Evolutionary conservation across 805 yeast genomes (phyloP).

Genomic region (Spathaspora arborariae): DNA sequence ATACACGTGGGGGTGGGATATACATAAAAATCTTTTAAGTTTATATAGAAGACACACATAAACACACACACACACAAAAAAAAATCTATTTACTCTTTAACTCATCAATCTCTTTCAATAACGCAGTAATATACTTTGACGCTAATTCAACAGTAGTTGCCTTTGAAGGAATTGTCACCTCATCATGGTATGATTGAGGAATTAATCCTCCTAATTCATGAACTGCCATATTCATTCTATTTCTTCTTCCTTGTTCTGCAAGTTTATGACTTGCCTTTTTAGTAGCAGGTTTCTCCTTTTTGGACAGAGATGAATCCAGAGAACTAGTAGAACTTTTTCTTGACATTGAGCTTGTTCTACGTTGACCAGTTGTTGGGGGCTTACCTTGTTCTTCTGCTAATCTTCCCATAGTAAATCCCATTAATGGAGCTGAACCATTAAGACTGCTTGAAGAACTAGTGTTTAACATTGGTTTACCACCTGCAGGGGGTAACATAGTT

Average conservation of each 20-base stretch:
- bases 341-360: constrained; percentile 1
- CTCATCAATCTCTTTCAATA: constrained; percentile 27
- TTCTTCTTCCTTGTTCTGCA: constrained; percentile 95
- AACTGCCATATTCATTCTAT: constrained; percentile 85
- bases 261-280: constrained; percentile 79
- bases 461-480: constrained; percentile 23
- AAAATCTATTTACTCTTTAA: constrained; percentile 6
- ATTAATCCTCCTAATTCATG: constrained; percentile 66
- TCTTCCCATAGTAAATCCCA: constrained; percentile 46
- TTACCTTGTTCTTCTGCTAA: constrained; percentile 30
- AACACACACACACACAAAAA: not conserved
- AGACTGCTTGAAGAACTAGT: constrained; percentile 1
- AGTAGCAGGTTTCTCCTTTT: constrained; percentile 27
- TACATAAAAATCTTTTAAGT: no score
- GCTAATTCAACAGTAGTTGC: constrained; percentile 96
- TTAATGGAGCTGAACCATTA: constrained; percentile 26
- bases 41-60: no score
- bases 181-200: constrained; percentile 57
- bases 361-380: not conserved
- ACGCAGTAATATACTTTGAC: constrained; percentile 54
- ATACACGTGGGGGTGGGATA: not conserved
- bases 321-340: constrained; percentile 11
- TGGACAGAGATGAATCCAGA: constrained; percentile 12
- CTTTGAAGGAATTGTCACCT: constrained; percentile 70
- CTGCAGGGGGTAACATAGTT: constrained; percentile 39